Base-by-base conservation (phyloP, 257 asterid genomes). In the Capsicum baccatum region DNA sequence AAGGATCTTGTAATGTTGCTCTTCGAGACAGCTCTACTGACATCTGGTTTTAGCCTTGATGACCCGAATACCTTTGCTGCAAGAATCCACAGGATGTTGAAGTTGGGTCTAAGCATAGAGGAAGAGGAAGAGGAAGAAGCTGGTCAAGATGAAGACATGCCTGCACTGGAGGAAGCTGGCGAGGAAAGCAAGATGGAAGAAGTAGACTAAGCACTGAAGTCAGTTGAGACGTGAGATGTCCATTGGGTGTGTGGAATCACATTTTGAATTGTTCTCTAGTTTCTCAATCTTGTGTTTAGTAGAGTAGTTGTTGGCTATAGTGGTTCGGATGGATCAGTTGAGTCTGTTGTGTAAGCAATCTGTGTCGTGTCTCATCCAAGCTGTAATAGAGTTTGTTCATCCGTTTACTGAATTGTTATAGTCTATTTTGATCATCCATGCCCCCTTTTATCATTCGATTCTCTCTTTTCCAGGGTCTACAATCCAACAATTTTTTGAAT, bases 151-250 rank as follows among this genome's bases (percentile, higher is more conserved):
- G 91, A 80, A 0, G 97, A 90, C 3, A 94, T 93, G 98, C 97
- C 97, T 1, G 90, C 91, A 0, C 74, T 91, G 87, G 98, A 93
- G 90, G 97, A 94, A 19, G 92, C 85, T 9, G 92, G 83, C n/a
- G 97, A 91, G 87, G 98, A 93, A 89, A 93, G 98, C 93, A 93
- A 94, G 85, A 94, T 94, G 98, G 98, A 93, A 85, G 98, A 94
- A 74, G 98, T 93, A 16, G 97, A 94, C 58, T 94, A 85, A 85
- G 39, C 50, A 54, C 8, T 54, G 64, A 54, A 71, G n/a, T 39
- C 37, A 9, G 10, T 71, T 10, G 11, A 39, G 19, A n/a, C 26
- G 42, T 9, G 79, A 76, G 63, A 21, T 26, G 63, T 37, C 52
- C 26, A 8, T 0, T 14, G 5, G 52, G 39, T 54, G 2, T 59